Evolutionary conservation across 139 green algal species (phyloP).

Genomic region (Spirogloea muscicola): DNA sequence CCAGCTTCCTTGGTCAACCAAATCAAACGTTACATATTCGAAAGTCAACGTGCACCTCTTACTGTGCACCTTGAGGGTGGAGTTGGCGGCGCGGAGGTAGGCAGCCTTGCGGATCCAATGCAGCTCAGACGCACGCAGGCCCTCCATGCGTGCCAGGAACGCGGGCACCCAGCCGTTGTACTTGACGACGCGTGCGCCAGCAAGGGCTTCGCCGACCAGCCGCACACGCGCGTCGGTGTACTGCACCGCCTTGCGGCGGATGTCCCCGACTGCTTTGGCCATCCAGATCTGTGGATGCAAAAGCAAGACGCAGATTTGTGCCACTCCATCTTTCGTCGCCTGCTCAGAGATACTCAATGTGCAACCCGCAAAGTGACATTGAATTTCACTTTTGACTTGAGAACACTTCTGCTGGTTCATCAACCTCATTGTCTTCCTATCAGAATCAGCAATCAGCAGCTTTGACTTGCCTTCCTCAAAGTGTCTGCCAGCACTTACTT

Average conservation of each 20-base stretch:
- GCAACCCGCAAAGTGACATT: background rate
- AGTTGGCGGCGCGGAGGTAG: constrained; percentile 34
- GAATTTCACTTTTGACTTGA: background rate
- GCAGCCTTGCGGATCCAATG: constrained; percentile 9
- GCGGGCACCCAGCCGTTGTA: constrained; percentile 26
- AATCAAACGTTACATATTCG: no score
- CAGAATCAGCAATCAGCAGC: background rate
- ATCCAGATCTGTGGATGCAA: constrained; percentile 9
- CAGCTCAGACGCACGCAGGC: constrained; percentile 15
- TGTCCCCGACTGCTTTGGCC: constrained; percentile 4
- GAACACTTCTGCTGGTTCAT: background rate
- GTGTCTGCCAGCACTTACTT: constrained; percentile 13
- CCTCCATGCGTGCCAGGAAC: constrained; percentile 25
- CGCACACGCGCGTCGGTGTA: constrained; percentile 30
- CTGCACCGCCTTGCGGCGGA: constrained; percentile 22
- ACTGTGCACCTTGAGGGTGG: constrained; percentile 25
- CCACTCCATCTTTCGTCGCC: no score
- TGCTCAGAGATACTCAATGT: no score
- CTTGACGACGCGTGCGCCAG: constrained; percentile 25
- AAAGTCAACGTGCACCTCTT: no score
- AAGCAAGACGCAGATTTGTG: background rate
- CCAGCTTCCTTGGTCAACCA: no score
- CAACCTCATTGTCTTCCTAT: background rate
- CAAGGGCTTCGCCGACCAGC: constrained; percentile 26
- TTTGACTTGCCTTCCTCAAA: background rate